Conservation (phyloP, 164 flowering plant genomes). For the Stephania cephalantha region DNA sequence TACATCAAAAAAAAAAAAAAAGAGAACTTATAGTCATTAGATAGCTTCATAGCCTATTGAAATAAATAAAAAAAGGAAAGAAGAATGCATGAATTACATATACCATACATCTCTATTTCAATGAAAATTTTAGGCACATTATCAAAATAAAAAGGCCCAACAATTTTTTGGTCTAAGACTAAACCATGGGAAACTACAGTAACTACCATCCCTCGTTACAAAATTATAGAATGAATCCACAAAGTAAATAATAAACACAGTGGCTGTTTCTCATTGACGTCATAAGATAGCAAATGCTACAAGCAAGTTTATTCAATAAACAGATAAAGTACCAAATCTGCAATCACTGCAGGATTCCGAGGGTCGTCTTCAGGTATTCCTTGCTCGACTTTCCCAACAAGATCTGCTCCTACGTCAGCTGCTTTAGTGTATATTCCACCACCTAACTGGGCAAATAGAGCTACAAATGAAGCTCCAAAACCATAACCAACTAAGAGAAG, state of each 20-base stretch:
- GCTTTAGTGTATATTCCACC: constrained; percentile 99
- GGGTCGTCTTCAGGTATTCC: constrained; percentile 99
- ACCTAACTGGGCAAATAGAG: constrained; percentile 98
- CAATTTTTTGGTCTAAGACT: not conserved
- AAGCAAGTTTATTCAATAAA: not conserved
- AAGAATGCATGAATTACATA: not conserved
- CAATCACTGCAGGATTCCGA: constrained; percentile 98
- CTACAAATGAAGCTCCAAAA: constrained; percentile 99
- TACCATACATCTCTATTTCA: not conserved
- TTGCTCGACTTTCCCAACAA: constrained; percentile 98
- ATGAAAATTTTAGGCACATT: not conserved
- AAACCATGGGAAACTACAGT: not conserved
- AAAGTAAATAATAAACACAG: not conserved
- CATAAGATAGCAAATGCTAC: not conserved
- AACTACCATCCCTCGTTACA: not conserved
- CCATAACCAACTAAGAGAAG: constrained; percentile 99
- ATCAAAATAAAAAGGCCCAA: not conserved
- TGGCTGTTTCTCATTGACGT: constrained; percentile 1
- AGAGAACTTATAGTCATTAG: not conserved
- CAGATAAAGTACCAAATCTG: constrained; percentile 73
- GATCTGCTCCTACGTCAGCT: constrained; percentile 99
- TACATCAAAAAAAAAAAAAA: not conserved
- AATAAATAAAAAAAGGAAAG: not conserved
- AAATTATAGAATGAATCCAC: not conserved
- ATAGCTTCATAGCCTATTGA: not conserved